These are phyloP conservation scores for Candida sonorensis DNA, from an alignment of 805 yeast species.

Conservation along the genomic window DNA sequence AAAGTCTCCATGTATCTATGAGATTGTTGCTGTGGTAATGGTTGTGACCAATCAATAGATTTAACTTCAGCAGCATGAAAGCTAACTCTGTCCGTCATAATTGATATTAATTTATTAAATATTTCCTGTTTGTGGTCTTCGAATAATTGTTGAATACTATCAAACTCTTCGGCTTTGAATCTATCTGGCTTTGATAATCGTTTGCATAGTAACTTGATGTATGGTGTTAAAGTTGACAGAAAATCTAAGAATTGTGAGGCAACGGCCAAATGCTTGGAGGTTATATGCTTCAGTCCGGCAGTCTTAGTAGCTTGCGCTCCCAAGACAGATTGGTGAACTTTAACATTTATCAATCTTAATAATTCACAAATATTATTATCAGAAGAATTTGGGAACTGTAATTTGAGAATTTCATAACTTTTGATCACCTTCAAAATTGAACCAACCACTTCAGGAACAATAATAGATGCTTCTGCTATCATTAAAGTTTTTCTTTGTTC, in stretches of 20 bases:
- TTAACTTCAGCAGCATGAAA: conserved; percentile 43
- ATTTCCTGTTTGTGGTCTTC: conserved; percentile 60
- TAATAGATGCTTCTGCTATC: conserved; percentile 50
- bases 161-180: conserved; percentile 30
- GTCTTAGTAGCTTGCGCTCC: conserved; percentile 73
- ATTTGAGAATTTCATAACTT: conserved; percentile 49
- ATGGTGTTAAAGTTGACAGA: conserved; percentile 33
- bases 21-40: conserved; percentile 37
- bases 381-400: conserved; percentile 46
- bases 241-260: conserved; percentile 59
- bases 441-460: conserved; percentile 46
- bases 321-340: conserved; percentile 52
- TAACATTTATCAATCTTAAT: conserved; percentile 45
- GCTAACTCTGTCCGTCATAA: conserved; percentile 60
- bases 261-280: conserved; percentile 64
- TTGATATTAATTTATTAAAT: conserved; percentile 54
- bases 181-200: conserved; percentile 26
- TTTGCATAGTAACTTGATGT: conserved; percentile 23
- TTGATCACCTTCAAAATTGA: conserved; percentile 34
- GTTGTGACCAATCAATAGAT: conserved; percentile 44
- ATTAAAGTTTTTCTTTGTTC: conserved; percentile 26
- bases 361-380: conserved; percentile 39
- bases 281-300: conserved; percentile 67
- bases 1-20: conserved; percentile 60
- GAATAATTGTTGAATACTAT: conserved; percentile 34